Evolutionary conservation across 257 asterid genomes (phyloP).

Genomic region (Rubia yunnanensis): DNA sequence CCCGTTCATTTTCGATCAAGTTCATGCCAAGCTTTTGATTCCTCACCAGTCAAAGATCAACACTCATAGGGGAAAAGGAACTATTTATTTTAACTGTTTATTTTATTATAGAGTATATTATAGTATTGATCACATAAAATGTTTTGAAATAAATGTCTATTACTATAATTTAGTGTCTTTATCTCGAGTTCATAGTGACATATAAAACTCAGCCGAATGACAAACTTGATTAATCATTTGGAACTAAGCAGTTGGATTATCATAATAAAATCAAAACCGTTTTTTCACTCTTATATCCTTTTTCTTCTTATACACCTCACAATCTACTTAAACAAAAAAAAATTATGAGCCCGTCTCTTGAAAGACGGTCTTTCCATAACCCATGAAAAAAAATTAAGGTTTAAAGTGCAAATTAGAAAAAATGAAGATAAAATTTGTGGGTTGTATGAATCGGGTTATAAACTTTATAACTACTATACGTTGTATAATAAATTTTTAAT

Average conservation of each 20-base stretch:
- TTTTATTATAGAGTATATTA: no score
- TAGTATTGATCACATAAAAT: background rate
- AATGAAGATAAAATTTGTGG: no score
- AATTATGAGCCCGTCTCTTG: no score
- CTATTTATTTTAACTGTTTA: no score
- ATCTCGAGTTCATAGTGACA: background rate
- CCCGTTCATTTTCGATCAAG: background rate
- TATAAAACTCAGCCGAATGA: constrained; percentile 7
- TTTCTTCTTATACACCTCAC: no score
- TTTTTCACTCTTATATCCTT: background rate
- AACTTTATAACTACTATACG: no score
- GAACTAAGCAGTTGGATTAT: constrained; percentile 2
- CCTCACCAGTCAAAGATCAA: background rate
- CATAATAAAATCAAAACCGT: background rate
- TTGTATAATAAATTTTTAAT: no score
- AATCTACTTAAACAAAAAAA: no score
- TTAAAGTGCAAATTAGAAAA: no score
- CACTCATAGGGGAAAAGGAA: background rate
- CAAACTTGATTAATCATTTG: background rate
- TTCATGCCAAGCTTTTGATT: background rate
- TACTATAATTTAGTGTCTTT: background rate
- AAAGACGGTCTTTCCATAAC: no score
- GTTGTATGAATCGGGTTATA: no score
- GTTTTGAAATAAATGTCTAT: background rate
- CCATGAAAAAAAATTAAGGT: no score